Conservation (phyloP, 2,329 filamentous ascomycete species). For the Venturia oleaginea region DNA sequence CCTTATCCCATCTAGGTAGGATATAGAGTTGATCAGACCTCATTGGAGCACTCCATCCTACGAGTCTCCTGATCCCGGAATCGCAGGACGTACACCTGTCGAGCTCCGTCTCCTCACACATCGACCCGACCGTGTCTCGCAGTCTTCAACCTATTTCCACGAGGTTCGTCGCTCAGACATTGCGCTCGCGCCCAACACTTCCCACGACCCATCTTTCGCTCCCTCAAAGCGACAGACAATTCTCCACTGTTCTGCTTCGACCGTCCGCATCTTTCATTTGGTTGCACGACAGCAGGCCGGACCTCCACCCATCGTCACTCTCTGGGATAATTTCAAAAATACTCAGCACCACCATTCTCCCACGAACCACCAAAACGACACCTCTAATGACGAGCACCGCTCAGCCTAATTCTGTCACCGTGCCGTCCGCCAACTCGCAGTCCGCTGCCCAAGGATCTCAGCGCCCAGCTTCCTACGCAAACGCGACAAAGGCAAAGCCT, state of each 20-base stretch:
- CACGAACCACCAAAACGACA: constrained; percentile 11
- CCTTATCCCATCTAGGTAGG: constrained; percentile 1
- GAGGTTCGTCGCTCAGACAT: constrained; percentile 5
- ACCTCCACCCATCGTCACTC: constrained; percentile 7
- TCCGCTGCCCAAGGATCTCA: constrained; percentile 41
- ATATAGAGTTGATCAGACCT: not conserved
- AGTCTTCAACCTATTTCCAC: not conserved
- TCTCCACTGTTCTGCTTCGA: not conserved
- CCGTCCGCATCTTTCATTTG: constrained; percentile 5
- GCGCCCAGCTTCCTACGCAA: constrained; percentile 50
- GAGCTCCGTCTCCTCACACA: not conserved
- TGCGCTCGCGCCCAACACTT: not conserved
- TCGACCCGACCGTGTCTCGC: constrained; percentile 1
- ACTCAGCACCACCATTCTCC: not conserved
- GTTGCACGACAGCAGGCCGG: not conserved
- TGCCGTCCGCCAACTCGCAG: constrained; percentile 35
- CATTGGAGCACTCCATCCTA: constrained; percentile 1
- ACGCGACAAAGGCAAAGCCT: constrained; percentile 48
- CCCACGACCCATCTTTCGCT: not conserved
- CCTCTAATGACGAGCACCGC: constrained; percentile 55
- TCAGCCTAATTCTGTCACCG: constrained; percentile 40
- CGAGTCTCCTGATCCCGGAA: constrained; percentile 7
- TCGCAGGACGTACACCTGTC: not conserved
- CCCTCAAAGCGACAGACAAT: not conserved
- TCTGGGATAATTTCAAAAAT: constrained; percentile 8